phyloP scores from a whole-genome alignment of 805 yeast species.

The Candida nonsorbophila region DNA sequence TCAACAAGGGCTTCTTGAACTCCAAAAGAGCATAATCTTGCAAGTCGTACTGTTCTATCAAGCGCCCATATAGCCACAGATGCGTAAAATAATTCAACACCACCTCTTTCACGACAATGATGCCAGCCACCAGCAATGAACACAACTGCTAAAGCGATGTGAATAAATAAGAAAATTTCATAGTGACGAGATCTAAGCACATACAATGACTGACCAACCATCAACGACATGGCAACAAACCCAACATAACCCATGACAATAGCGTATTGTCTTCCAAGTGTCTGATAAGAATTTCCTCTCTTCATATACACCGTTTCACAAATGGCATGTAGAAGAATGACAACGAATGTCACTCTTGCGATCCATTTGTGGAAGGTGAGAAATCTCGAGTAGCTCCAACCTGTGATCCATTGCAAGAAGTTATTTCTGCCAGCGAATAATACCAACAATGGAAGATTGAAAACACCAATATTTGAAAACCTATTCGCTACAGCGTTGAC shows the following conservation, averaged over 20 bases:
- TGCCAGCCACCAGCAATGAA: slow-evolving; percentile 43
- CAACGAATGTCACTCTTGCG: slow-evolving; percentile 25
- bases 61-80: slow-evolving; percentile 31
- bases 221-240: slow-evolving; percentile 24
- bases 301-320: too few relatives aligned
- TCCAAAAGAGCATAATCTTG: slow-evolving; percentile 26
- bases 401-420: slow-evolving; percentile 52
- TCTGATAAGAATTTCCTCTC: too few relatives aligned
- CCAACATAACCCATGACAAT: too few relatives aligned
- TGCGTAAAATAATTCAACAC: slow-evolving; percentile 24
- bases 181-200: slow-evolving; percentile 31
- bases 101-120: slow-evolving; percentile 32
- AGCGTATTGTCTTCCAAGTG: too few relatives aligned
- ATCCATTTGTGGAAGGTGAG: slow-evolving; percentile 42
- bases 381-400: slow-evolving; percentile 46
- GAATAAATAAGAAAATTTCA: slow-evolving; percentile 29
- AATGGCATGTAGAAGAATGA: slow-evolving; percentile 26
- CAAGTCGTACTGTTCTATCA: slow-evolving; percentile 26
- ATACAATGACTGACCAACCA: slow-evolving; percentile 26
- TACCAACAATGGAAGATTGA: slow-evolving; percentile 48
- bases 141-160: slow-evolving; percentile 30
- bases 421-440: slow-evolving; percentile 63
- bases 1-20: slow-evolving; percentile 25
- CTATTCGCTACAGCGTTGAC: too few relatives aligned
- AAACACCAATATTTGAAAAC: too few relatives aligned